Percentiles rank a stretch among this genome's conserved stretches.
phyloP scores from a whole-genome alignment of 495 filamentous ascomycete genomes.

The Parathielavia hyrcaniae region DNA sequence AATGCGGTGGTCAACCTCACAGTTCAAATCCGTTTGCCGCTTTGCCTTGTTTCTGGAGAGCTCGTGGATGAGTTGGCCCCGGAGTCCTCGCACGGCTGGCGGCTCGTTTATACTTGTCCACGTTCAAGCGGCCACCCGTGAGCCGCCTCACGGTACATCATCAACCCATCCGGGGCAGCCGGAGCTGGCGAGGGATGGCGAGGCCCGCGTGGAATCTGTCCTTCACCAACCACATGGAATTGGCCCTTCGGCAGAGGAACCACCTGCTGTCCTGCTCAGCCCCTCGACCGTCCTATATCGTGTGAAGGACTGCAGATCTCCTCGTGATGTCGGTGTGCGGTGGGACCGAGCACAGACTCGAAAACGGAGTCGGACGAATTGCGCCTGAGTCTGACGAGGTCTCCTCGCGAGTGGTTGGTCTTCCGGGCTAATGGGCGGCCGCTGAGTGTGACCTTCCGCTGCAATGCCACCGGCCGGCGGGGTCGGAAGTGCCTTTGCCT shows the following conservation, averaged over 20 bases:
- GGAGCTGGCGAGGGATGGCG: neutral
- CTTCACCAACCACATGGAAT: constrained; percentile 7
- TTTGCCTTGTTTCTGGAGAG: neutral
- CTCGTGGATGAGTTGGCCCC: neutral
- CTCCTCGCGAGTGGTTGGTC: neutral
- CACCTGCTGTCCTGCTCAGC: neutral
- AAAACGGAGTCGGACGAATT: constrained; percentile 3
- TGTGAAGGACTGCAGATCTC: constrained; percentile 16
- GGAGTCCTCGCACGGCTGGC: neutral
- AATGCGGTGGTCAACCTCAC: neutral
- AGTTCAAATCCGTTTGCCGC: neutral
- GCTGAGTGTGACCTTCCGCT: constrained; percentile 2
- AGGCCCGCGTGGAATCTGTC: neutral
- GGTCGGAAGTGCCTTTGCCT: neutral
- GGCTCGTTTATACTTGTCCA: constrained; percentile 1
- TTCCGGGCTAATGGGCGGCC: neutral
- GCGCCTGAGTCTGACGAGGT: neutral
- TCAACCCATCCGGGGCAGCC: neutral
- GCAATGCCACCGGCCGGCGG: neutral
- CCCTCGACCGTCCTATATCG: neutral
- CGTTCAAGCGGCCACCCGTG: neutral
- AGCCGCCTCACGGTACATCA: no score
- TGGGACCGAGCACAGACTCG: constrained; percentile 3
- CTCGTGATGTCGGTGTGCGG: constrained; percentile 18
- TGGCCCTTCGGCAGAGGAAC: neutral